These are phyloP conservation scores for Leccinum rimulosum DNA, from an alignment of 768 basidiomycete species.

Conservation along the genomic window DNA sequence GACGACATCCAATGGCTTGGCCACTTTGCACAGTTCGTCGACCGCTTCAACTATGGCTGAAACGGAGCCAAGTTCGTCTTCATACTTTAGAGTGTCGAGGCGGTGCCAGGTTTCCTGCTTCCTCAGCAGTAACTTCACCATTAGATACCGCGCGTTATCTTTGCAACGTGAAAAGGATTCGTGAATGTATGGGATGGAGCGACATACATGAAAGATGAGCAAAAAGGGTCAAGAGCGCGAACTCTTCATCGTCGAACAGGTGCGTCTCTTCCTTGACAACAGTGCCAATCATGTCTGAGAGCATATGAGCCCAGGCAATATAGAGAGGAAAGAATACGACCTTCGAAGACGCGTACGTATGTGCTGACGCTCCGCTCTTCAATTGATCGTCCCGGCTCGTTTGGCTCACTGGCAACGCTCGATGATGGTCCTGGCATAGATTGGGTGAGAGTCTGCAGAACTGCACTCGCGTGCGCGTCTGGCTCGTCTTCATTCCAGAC, in stretches of 20 bases:
- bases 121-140: slow-evolving; percentile 60
- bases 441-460: slow-evolving; percentile 8
- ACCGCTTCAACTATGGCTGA: slow-evolving; percentile 41
- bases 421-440: slow-evolving; percentile 20
- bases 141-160: slow-evolving; percentile 61
- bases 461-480: slow-evolving; percentile 2
- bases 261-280: slow-evolving; percentile 49
- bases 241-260: slow-evolving; percentile 51
- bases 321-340: slow-evolving; percentile 6
- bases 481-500: slow-evolving; percentile 15
- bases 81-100: slow-evolving; percentile 42
- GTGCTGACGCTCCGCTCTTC: slow-evolving; percentile 16
- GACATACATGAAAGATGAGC: slow-evolving; percentile 49
- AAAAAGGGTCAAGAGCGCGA: slow-evolving; percentile 42
- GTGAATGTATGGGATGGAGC: neutral
- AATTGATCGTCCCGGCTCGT: slow-evolving; percentile 2
- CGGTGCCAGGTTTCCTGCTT: slow-evolving; percentile 57
- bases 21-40: slow-evolving; percentile 38
- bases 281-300: slow-evolving; percentile 53
- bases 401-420: neutral
- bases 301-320: neutral
- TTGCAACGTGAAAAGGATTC: slow-evolving; percentile 9
- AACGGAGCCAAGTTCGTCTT: slow-evolving; percentile 39
- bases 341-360: slow-evolving; percentile 33
- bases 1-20: slow-evolving; percentile 2